Evolutionary conservation across 768 basidiomycete species (phyloP), one percentile per base, ranked within the genome.

Genomic region (Sistotremastrum niveocremeum): DNA sequence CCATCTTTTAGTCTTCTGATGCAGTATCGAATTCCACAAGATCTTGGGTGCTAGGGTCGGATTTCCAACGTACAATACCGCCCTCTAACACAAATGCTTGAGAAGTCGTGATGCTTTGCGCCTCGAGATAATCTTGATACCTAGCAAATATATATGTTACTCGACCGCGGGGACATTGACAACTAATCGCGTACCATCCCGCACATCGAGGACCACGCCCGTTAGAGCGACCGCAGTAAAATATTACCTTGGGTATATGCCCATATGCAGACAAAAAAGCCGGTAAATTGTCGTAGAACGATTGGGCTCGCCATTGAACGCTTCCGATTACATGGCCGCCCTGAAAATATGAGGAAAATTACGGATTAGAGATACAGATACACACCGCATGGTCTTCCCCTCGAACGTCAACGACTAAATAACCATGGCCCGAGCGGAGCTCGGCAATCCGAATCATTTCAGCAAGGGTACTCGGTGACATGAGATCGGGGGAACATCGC

Each of bases 181-280:
- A 20, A 20, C 20, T 20, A 20, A 20, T 20, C 1, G 20, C 20
- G 20, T 56, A 76, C 77, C 74, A 78, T 56, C 67, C 69, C 12
- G 74, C 75, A 57, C 70, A 74, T 8, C 76, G 62, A 10, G 75
- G 73, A 1, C 64, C 75, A 31, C 76, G 62, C 11, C 74, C 74
- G 37, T 62, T 60, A 1, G 72, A 75, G 51, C 71, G 71, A 37
- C 64, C 59, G 46, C 73, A 77, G 47, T 77, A 77, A 48, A 78
- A 77, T 5, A 77, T 65, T 6, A 78, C 72, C 8, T 60, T 58
- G 7, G 59, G 52, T 0, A 62, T 68, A 28, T 62, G 52, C 42
- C 60, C 60, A 51, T 71, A 66, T 43, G 62, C 60, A 31, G 69
- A 61, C 31, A 67, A 63, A 52, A 76, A 70, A 7, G 39, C 36